phyloP scores from a whole-genome alignment of 495 filamentous ascomycete species.

The Amniculicola lignicola region DNA sequence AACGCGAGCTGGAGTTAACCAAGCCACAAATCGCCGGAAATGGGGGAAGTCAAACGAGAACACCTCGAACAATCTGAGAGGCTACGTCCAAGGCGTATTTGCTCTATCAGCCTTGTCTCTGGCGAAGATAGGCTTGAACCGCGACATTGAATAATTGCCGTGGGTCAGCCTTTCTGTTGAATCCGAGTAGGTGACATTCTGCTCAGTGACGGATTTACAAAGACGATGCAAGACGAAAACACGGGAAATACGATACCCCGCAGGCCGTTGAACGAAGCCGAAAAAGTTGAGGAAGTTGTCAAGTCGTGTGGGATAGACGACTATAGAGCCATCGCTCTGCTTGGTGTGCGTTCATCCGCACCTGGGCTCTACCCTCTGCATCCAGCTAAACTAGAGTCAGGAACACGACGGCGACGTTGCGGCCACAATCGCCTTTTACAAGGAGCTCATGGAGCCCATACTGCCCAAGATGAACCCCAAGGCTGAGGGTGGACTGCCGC shows the following conservation, averaged over 20 bases:
- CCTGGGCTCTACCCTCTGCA: conserved; percentile 1
- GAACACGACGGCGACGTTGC: conserved; percentile 3
- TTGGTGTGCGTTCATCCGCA: background rate
- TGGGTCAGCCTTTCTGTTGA: background rate
- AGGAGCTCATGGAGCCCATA: conserved; percentile 1
- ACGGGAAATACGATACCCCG: background rate
- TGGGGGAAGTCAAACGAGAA: background rate
- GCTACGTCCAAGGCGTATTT: conserved; percentile 1
- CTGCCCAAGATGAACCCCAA: background rate
- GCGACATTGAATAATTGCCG: conserved; percentile 1
- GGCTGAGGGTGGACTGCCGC: background rate
- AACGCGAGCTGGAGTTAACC: conserved; percentile 2
- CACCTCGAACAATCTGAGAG: conserved; percentile 1
- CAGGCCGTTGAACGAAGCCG: conserved; percentile 4
- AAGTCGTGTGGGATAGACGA: conserved; percentile 4
- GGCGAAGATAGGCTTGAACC: background rate
- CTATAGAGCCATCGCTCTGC: conserved; percentile 3
- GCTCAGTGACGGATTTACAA: too few relatives aligned
- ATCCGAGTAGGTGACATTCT: conserved; percentile 1
- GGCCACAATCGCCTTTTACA: conserved; percentile 4
- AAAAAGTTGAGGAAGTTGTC: conserved; percentile 4
- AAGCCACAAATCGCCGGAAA: conserved; percentile 1
- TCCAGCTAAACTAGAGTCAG: conserved; percentile 3
- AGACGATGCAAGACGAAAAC: conserved; percentile 5
- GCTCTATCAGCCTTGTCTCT: background rate